Percentiles rank a stretch among this genome's conserved stretches.
These are phyloP conservation scores for Choiromyces venosus DNA, from an alignment of 495 filamentous ascomycete species.

Conservation along the genomic window DNA sequence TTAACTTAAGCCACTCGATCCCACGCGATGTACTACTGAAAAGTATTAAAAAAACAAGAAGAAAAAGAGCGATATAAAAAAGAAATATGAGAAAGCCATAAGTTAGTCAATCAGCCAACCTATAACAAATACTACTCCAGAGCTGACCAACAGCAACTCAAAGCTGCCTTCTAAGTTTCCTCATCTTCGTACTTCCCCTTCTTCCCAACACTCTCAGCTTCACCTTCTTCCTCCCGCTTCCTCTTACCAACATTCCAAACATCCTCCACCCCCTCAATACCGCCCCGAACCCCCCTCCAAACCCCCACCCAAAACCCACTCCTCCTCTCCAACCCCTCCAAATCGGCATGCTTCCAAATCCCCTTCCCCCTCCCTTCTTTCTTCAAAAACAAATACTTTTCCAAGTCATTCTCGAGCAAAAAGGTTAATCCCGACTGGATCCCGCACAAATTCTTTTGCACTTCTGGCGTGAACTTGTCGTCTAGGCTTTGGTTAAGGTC, in stretches of 20 bases:
- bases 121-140: neutral
- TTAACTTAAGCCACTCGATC: neutral
- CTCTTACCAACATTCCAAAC: neutral
- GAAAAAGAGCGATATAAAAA: neutral
- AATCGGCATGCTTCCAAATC: neutral
- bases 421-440: neutral
- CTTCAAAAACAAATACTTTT: neutral
- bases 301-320: neutral
- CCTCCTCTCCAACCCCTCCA: neutral
- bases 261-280: no score
- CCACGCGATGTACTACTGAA: neutral
- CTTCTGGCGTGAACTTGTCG: no score
- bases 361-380: neutral
- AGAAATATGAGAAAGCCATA: neutral
- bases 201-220: no score
- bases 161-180: neutral
- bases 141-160: no score
- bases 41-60: neutral
- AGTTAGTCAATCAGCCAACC: neutral
- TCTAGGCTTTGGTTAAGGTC: neutral
- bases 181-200: no score
- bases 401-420: neutral
- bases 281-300: neutral
- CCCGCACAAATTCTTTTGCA: neutral
- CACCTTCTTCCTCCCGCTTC: no score